Evolutionary conservation across 805 yeast genomes (phyloP).

Genomic region (Lachancea nothofagi): DNA sequence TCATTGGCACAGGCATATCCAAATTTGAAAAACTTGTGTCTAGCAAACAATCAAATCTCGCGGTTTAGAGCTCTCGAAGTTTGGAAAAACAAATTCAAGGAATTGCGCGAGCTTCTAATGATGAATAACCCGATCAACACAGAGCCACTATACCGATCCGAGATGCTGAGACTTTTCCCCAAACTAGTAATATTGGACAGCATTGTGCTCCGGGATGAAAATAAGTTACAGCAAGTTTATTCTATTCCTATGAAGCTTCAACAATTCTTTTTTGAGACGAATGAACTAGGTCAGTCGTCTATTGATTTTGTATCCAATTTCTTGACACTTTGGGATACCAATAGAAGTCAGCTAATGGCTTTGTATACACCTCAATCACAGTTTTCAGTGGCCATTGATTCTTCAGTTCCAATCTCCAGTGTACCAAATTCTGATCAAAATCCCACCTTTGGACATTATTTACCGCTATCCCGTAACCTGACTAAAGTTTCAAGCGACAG

Average conservation of each 20-base stretch:
- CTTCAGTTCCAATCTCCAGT: conserved; percentile 53
- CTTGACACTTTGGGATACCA: conserved; percentile 74
- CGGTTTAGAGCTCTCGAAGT: conserved; percentile 56
- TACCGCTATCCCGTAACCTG: conserved; percentile 72
- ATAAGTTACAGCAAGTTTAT: conserved; percentile 45
- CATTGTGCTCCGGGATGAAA: conserved; percentile 67
- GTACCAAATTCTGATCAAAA: conserved; percentile 31
- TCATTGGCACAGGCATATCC: conserved; percentile 75
- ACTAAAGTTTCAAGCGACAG: conserved; percentile 51
- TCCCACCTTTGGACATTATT: conserved; percentile 58
- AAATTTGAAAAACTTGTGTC: conserved; percentile 64
- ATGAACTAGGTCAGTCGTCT: conserved; percentile 60
- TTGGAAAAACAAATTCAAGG: conserved; percentile 71
- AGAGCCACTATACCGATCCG: conserved; percentile 47
- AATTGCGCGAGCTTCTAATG: conserved; percentile 71
- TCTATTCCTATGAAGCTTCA: conserved; percentile 50
- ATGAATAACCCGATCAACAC: conserved; percentile 66
- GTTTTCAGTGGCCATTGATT: conserved; percentile 75
- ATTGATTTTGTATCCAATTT: conserved; percentile 75
- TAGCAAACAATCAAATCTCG: conserved; percentile 67
- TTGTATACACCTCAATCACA: conserved; percentile 80
- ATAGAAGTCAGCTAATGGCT: conserved; percentile 61
- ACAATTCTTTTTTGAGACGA: conserved; percentile 77
- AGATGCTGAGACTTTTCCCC: conserved; percentile 73
- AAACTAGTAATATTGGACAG: conserved; percentile 74